Evolutionary conservation across 306 rosid genomes (phyloP).

Genomic region (Gastrolobium bilobum): DNA sequence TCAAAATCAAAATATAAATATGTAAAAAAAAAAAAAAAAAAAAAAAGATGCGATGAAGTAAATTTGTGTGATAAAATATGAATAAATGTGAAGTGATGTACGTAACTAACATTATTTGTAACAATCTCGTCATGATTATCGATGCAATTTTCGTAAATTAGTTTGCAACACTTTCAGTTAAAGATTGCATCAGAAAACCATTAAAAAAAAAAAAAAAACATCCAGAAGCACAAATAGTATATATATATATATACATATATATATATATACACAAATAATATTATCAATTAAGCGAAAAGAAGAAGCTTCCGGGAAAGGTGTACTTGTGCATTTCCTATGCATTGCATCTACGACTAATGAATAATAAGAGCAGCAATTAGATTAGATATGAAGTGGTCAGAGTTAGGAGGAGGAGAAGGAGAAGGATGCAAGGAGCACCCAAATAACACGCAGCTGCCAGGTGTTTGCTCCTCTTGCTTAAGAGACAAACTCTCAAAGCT

Average conservation of each 20-base stretch:
- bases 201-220: not conserved
- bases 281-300: not conserved
- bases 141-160: not conserved
- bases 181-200: constrained; percentile 1
- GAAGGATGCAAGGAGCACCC: constrained; percentile 63
- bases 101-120: too few species aligned
- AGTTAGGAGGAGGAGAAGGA: constrained; percentile 40
- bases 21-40: too few species aligned
- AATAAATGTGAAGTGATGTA: too few species aligned
- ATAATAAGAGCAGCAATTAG: not conserved
- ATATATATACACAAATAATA: too few species aligned
- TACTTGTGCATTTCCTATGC: constrained; percentile 18
- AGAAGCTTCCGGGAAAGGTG: constrained; percentile 46
- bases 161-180: not conserved
- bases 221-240: constrained; percentile 25
- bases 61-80: too few species aligned
- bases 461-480: constrained; percentile 71
- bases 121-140: not conserved
- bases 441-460: constrained; percentile 53
- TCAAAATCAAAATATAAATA: too few species aligned
- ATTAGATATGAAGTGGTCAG: constrained; percentile 63
- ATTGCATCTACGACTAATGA: constrained; percentile 5
- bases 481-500: constrained; percentile 69
- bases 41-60: too few species aligned
- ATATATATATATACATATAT: too few species aligned